phyloP scores from a whole-genome alignment of 352 stramenopile species.

The Phytopythium boreale region DNA sequence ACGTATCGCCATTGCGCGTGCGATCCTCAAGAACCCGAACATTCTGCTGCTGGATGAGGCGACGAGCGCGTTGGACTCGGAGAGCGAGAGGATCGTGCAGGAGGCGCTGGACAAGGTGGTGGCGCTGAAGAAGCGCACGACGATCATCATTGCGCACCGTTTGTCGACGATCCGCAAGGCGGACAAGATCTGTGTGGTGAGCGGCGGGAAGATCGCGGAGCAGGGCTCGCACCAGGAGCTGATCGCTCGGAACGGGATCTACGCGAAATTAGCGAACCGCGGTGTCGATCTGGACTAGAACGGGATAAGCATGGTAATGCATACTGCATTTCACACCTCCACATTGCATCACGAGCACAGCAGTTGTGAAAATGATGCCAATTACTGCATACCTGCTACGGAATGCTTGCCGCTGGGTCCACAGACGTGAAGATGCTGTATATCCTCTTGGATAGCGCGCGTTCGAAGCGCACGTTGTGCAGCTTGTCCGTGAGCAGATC shows the following conservation, averaged over 20 bases:
- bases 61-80: slow-evolving; percentile 80
- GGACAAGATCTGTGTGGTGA: slow-evolving; percentile 94
- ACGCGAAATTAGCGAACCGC: slow-evolving; percentile 9
- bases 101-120: slow-evolving; percentile 64
- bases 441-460: slow-evolving; percentile 51
- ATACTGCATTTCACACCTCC: no score
- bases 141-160: slow-evolving; percentile 93
- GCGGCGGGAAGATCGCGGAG: slow-evolving; percentile 90
- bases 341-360: no score
- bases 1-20: slow-evolving; percentile 91
- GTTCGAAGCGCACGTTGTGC: slow-evolving; percentile 29
- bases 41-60: slow-evolving; percentile 91
- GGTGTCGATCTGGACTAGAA: no score
- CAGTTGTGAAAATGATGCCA: neutral
- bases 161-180: slow-evolving; percentile 92
- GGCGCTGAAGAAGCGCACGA: slow-evolving; percentile 68
- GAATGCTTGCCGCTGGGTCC: slow-evolving; percentile 32
- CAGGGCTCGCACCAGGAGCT: slow-evolving; percentile 92
- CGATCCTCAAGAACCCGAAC: slow-evolving; percentile 83
- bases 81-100: slow-evolving; percentile 85
- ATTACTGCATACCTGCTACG: neutral
- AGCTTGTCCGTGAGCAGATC: slow-evolving; percentile 57
- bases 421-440: slow-evolving; percentile 49
- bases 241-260: slow-evolving; percentile 39
- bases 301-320: neutral